Percentiles rank a stretch among this genome's conserved stretches.
phyloP scores from a whole-genome alignment of 2,329 filamentous ascomycete genomes.

The Penicillium sp. region DNA sequence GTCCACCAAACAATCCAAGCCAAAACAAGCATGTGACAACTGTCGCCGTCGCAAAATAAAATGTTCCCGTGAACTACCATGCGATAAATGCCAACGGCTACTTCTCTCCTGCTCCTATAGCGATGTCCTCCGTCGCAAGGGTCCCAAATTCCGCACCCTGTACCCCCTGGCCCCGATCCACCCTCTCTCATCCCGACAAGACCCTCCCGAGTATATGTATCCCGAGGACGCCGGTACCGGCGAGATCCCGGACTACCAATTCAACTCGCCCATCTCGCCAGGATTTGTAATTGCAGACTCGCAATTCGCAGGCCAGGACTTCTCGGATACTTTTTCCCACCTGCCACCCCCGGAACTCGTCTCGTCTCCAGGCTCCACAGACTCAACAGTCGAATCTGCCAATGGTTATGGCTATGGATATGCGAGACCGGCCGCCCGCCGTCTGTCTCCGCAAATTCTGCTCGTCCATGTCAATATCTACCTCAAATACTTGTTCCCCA shows the following conservation, averaged over 20 bases:
- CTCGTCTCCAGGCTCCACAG: slow-evolving; percentile 37
- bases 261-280: slow-evolving; percentile 31
- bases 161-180: slow-evolving; percentile 41
- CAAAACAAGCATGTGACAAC: slow-evolving; percentile 44
- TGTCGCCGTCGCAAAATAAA: slow-evolving; percentile 47
- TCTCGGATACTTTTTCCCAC: slow-evolving; percentile 30
- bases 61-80: slow-evolving; percentile 43
- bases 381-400: slow-evolving; percentile 32
- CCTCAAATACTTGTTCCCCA: slow-evolving; percentile 45
- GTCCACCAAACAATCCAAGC: slow-evolving; percentile 22
- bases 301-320: slow-evolving; percentile 26
- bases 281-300: slow-evolving; percentile 26
- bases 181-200: slow-evolving; percentile 22
- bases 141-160: slow-evolving; percentile 41
- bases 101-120: slow-evolving; percentile 43
- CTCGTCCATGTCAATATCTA: slow-evolving; percentile 45
- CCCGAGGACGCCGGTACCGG: slow-evolving; percentile 17
- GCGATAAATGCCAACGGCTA: slow-evolving; percentile 42
- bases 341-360: slow-evolving; percentile 34
- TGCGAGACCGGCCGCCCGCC: slow-evolving; percentile 18
- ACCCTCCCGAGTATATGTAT: slow-evolving; percentile 18
- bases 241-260: slow-evolving; percentile 17
- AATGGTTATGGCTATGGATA: slow-evolving; percentile 8
- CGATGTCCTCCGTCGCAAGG: slow-evolving; percentile 41
- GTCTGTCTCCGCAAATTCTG: slow-evolving; percentile 36